Percentiles rank a stretch among this genome's conserved stretches.
Evolutionary conservation across 306 rosid genomes (phyloP).

Genomic region (Gleditsia sinensis): DNA sequence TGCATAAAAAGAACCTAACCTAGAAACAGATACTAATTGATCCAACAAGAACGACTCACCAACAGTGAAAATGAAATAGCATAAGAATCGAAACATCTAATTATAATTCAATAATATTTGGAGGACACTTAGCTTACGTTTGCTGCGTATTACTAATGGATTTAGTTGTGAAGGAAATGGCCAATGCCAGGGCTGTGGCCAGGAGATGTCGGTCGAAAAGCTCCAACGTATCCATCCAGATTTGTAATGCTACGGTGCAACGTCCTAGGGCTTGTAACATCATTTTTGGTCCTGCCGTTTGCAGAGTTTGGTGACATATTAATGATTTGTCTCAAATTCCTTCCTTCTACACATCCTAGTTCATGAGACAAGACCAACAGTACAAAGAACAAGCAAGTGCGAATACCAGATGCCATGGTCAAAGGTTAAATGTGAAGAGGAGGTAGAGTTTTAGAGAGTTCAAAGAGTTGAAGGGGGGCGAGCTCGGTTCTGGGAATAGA

Average conservation of each 20-base stretch:
- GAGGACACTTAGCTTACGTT: too few species aligned
- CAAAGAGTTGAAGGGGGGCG: too few species aligned
- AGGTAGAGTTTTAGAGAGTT: too few species aligned
- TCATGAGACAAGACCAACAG: conserved; percentile 51
- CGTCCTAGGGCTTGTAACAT: conserved; percentile 30
- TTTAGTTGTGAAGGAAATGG: conserved; percentile 58
- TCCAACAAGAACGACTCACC: neutral
- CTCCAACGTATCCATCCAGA: conserved; percentile 46
- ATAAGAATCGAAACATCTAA: too few species aligned
- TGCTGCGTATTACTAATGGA: neutral
- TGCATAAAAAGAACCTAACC: neutral
- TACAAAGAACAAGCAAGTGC: conserved; percentile 48
- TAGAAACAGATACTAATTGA: neutral
- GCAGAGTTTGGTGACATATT: conserved; percentile 20
- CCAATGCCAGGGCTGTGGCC: conserved; percentile 93
- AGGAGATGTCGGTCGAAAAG: conserved; percentile 75
- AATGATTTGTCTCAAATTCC: conserved; percentile 40
- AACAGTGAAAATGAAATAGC: conserved; percentile 16
- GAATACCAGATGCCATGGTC: conserved; percentile 51
- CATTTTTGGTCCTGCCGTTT: neutral
- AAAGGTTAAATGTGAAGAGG: conserved; percentile 1
- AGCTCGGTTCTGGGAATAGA: too few species aligned
- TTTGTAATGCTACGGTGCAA: neutral
- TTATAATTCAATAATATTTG: too few species aligned
- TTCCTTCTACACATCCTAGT: conserved; percentile 54